Evolutionary conservation across 2,329 filamentous ascomycete species (phyloP), one percentile per base, ranked within the genome.

Genomic region (Ceratocystis ficicola): DNA sequence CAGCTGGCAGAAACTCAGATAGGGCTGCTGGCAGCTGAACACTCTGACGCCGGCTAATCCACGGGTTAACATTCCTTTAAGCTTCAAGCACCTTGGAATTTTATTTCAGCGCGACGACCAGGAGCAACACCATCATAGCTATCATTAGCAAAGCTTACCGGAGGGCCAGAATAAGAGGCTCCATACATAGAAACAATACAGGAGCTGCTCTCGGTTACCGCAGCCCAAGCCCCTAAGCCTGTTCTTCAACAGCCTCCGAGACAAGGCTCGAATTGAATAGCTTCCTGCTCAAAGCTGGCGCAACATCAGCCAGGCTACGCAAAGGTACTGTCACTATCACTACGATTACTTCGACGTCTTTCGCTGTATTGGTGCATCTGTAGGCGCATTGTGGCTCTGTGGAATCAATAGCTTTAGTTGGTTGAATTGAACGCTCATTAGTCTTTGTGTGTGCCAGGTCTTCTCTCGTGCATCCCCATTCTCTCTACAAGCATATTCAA

Each of bases 391-490:
- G 52, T 57, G 50, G 36, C 52, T 60, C 48, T 65, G 63, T 57
- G 50, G 36, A 30, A 59, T 65, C 41, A 60, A 59, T 66, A 66
- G 65, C 50, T 44, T 66, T 64, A 64, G 52, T 60, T 60, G 50
- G 36, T 62, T 67, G 62, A 67, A 67, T 67, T 64, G 65, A 67
- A 67, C 52, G 65, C 65, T 67, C 41, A 67, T 67, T 64, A 60
- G 22, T 55, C 55, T 64, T 30, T 28, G 44, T 67, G 30, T 64
- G 60, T 66, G 36, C 62, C 65, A 67, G 65, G 65, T 36, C 7
- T 57, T 28, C 52, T 30, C 52, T 57, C 52, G 52, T 28, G 52
- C 10, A 57, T 28, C 8, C 20, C 10, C 20, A 28, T 36, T 36
- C 32, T 36, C 32, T 36, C 32, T 36, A 36, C 32, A 36, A 10